A percentile compares a stretch with the other conserved stretches of the same genome.
These are phyloP conservation scores for Sugiyamaella paludigena DNA, from an alignment of 1,139 yeast species.

Conservation along the genomic window DNA sequence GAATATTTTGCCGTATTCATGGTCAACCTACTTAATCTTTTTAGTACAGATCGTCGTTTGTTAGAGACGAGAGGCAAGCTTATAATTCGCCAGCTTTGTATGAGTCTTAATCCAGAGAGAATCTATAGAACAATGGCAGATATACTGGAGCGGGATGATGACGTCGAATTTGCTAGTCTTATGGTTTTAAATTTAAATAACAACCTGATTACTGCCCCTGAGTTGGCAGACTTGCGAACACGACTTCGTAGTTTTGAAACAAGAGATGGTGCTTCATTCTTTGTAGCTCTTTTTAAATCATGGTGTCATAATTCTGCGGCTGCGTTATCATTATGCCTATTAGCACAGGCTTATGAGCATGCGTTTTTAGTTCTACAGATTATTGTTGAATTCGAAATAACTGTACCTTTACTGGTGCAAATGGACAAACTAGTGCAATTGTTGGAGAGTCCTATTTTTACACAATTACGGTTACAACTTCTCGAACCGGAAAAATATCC, in stretches of 20 bases:
- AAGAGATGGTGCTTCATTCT: conserved; percentile 66
- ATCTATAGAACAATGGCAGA: conserved; percentile 80
- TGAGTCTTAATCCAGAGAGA: conserved; percentile 75
- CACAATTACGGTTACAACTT: conserved; percentile 79
- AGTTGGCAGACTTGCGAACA: conserved; percentile 65
- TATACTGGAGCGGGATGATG: conserved; percentile 61
- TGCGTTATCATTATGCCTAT: conserved; percentile 76
- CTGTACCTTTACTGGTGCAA: conserved; percentile 69
- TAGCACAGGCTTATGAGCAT: conserved; percentile 86
- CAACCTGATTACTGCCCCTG: conserved; percentile 85
- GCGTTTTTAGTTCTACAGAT: conserved; percentile 78
- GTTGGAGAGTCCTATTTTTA: conserved; percentile 84
- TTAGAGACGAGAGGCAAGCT: conserved; percentile 76
- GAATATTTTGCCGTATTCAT: conserved; percentile 75
- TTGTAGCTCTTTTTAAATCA: conserved; percentile 74
- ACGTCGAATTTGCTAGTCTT: conserved; percentile 69
- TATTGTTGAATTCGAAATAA: conserved; percentile 71
- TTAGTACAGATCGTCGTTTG: conserved; percentile 63
- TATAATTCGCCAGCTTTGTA: conserved; percentile 79
- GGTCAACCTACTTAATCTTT: conserved; percentile 64
- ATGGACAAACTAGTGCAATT: conserved; percentile 78
- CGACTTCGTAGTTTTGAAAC: conserved; percentile 54
- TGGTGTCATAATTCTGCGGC: conserved; percentile 96
- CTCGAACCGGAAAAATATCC: conserved; percentile 85
- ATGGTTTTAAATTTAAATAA: conserved; percentile 87